Conservation (phyloP, 2,329 filamentous ascomycete genomes). For the Fusarium graminum region DNA sequence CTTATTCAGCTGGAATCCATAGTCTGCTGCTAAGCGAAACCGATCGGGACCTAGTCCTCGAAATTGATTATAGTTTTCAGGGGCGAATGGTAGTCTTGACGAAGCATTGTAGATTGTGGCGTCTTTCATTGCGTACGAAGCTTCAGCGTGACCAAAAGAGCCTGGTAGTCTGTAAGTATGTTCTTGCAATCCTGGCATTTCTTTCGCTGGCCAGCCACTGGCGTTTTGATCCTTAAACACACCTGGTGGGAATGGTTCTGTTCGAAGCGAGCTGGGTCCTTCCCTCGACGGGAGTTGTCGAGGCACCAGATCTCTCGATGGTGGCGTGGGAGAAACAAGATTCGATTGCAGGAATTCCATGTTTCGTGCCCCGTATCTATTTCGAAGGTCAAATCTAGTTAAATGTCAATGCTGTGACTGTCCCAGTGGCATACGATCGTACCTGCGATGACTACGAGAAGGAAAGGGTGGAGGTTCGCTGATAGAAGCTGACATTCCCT, state of each 20-base stretch:
- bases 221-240: neutral
- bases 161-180: slow-evolving; percentile 41
- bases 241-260: slow-evolving; percentile 37
- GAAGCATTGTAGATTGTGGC: slow-evolving; percentile 51
- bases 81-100: slow-evolving; percentile 49
- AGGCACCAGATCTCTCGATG: slow-evolving; percentile 48
- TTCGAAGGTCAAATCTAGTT: slow-evolving; percentile 52
- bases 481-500: slow-evolving; percentile 39
- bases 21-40: slow-evolving; percentile 45
- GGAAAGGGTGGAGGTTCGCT: slow-evolving; percentile 42
- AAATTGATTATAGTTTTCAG: slow-evolving; percentile 42
- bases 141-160: slow-evolving; percentile 47
- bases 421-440: neutral
- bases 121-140: slow-evolving; percentile 50
- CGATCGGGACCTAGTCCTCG: slow-evolving; percentile 46
- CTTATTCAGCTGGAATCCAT: slow-evolving; percentile 48
- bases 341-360: slow-evolving; percentile 57
- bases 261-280: slow-evolving; percentile 32
- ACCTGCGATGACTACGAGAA: slow-evolving; percentile 48
- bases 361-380: slow-evolving; percentile 53
- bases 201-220: neutral
- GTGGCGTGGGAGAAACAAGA: slow-evolving; percentile 54
- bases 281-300: slow-evolving; percentile 47
- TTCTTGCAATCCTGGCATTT: neutral
- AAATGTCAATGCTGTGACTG: slow-evolving; percentile 16